Evolutionary conservation across 129 eudicot species (phyloP).

Genomic region (Helichrysum umbraculigerum): DNA sequence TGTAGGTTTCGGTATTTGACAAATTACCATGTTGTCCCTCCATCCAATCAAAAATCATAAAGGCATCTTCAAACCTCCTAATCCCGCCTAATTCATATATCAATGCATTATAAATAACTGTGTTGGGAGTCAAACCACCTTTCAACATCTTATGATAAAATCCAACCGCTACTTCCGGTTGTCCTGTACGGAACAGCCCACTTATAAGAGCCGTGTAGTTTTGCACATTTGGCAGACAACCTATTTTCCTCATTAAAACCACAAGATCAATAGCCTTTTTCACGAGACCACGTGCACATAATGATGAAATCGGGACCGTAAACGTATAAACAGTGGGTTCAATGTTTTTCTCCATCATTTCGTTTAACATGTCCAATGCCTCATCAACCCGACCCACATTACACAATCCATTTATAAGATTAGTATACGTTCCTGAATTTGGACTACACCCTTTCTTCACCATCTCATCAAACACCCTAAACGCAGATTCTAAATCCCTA

Average conservation of each 20-base stretch:
- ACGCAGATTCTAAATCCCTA: constrained; percentile 55
- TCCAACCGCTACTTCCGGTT: constrained; percentile 62
- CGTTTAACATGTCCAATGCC: constrained; percentile 67
- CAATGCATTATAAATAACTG: constrained; percentile 63
- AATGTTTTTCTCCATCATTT: constrained; percentile 70
- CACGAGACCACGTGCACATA: constrained; percentile 59
- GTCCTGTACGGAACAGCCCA: constrained; percentile 58
- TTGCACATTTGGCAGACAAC: constrained; percentile 65
- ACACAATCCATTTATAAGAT: constrained; percentile 80
- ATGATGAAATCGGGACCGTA: constrained; percentile 61
- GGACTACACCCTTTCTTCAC: constrained; percentile 70
- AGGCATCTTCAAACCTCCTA: constrained; percentile 47
- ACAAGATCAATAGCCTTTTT: constrained; percentile 65
- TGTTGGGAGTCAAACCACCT: constrained; percentile 67
- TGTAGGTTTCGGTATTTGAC: constrained; percentile 61
- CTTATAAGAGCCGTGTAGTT: constrained; percentile 79
- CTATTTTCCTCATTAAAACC: constrained; percentile 47
- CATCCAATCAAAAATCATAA: constrained; percentile 72
- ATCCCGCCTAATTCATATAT: constrained; percentile 56
- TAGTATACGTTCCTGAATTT: constrained; percentile 61
- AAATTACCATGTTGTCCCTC: constrained; percentile 44
- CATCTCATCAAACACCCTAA: constrained; percentile 66
- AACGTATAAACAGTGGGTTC: constrained; percentile 71
- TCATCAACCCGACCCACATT: constrained; percentile 62
- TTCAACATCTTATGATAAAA: constrained; percentile 77